Base-by-base conservation (phyloP, 371 early-diverging fungal genomes). In the Rhizopus delemar region DNA sequence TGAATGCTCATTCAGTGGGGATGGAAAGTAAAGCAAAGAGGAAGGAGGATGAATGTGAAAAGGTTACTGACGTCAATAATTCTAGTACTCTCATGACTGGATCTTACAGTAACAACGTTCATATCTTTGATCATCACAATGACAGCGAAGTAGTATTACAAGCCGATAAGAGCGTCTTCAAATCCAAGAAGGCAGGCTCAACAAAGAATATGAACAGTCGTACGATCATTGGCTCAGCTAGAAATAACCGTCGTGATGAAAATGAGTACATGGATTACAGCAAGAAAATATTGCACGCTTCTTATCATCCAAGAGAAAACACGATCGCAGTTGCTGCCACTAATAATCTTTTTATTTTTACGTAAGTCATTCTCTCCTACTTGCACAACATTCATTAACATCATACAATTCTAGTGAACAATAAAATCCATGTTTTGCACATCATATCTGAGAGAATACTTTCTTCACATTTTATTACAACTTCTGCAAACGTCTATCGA, bases 281-380 rank as follows among this genome's bases (percentile, higher is more conserved):
- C 69, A 93, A 96, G 82, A 97, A 97, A 85, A 98, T 98, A 60
- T 71, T 98, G 53, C 97, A 98, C 60, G 92, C 99, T 31, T 93
- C 94, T 54, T 98, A 97, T 97, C 99, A 98, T 82, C 99, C 99
- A 36, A 84, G 84, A 64, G 98, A 98, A 75, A 95, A 96, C 71
- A 93, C 96, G 36, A 89, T 97, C 54, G 96, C 98, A 31, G 89
- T 97, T 60, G 98, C 98, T 36, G 98, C 98, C 12, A 97, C 97
- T 45, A 97, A 97, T 82, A 98, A 98, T 73, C 83, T 98, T 60
- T 98, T 98, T 73, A 89, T 98, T 68, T 98, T 98, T 75, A 88
- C 91, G 80, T 83, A 78, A 74, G 80, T 80, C 36, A 36, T 11
- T 36, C 11, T 36, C 36, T 8, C 11, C 36, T 36, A 11, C 36